Percentiles rank a stretch among this genome's conserved stretches.
Conservation (phyloP, 2,329 filamentous ascomycete species). For the Trichoderma semiorbis region DNA sequence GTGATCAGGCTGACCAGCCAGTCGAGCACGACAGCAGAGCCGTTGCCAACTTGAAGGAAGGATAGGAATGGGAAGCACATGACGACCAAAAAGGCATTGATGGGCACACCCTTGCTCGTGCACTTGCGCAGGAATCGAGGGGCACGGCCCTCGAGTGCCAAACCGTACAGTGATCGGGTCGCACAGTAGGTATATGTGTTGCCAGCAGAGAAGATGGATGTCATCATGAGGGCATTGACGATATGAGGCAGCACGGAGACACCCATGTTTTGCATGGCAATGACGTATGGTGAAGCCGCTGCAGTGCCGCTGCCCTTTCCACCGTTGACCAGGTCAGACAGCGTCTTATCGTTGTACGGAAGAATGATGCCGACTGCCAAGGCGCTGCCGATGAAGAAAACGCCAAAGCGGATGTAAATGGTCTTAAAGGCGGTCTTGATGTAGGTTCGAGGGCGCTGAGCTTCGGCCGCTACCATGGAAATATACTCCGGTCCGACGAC, state of each 20-base stretch:
- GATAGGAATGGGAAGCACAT: conserved; percentile 53
- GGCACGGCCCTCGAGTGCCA: conserved; percentile 49
- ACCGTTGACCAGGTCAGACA: conserved; percentile 49
- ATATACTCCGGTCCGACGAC: conserved; percentile 67
- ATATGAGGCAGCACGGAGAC: conserved; percentile 54
- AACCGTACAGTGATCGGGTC: conserved; percentile 48
- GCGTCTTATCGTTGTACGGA: conserved; percentile 57
- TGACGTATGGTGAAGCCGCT: conserved; percentile 60
- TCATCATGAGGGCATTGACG: conserved; percentile 51
- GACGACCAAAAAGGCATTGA: conserved; percentile 53
- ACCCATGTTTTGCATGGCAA: conserved; percentile 56
- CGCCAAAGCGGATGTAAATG: conserved; percentile 67
- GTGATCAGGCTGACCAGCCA: conserved; percentile 57
- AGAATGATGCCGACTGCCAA: conserved; percentile 64
- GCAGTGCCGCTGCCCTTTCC: conserved; percentile 40
- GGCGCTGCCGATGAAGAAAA: conserved; percentile 69
- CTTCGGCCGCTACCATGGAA: conserved; percentile 65
- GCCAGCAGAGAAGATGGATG: conserved; percentile 44
- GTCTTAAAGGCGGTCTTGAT: conserved; percentile 70
- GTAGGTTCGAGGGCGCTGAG: conserved; percentile 58
- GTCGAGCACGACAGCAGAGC: conserved; percentile 47
- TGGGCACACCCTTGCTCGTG: conserved; percentile 58
- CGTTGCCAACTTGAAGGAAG: conserved; percentile 49
- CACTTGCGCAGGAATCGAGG: conserved; percentile 54
- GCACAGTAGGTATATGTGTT: conserved; percentile 53